Evolutionary conservation across 345 rosid species (phyloP).

Genomic region (Hypericum androsaemum): DNA sequence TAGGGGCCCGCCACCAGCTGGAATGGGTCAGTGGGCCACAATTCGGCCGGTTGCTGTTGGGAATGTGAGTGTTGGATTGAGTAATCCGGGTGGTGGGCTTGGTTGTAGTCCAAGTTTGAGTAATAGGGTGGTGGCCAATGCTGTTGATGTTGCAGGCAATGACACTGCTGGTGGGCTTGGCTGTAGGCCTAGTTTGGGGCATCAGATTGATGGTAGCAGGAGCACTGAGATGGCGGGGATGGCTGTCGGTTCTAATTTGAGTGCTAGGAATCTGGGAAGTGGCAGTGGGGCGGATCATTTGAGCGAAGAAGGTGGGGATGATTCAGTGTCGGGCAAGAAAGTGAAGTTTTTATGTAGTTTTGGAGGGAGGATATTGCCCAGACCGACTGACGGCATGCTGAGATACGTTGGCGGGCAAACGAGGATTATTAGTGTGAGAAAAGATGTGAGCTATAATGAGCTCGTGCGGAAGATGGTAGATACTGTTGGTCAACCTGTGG

Average conservation of each 20-base stretch:
- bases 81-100: constrained; percentile 26
- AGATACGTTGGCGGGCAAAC: constrained; percentile 76
- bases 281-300: constrained; percentile 31
- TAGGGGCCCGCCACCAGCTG: constrained; percentile 22
- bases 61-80: constrained; percentile 26
- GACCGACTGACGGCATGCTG: constrained; percentile 67
- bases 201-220: constrained; percentile 19
- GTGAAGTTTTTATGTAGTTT: constrained; percentile 66
- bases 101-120: constrained; percentile 26
- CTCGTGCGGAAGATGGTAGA: constrained; percentile 47
- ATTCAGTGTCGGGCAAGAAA: constrained; percentile 42
- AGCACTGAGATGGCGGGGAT: constrained; percentile 16
- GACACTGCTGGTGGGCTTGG: no score
- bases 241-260: constrained; percentile 11
- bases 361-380: constrained; percentile 69
- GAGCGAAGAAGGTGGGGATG: constrained; percentile 54
- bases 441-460: constrained; percentile 43
- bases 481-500: constrained; percentile 40
- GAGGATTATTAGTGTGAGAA: constrained; percentile 47
- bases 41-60: constrained; percentile 25
- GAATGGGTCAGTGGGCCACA: constrained; percentile 28
- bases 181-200: constrained; percentile 25
- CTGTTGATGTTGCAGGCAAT: constrained; percentile 31
- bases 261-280: constrained; percentile 24
- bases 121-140: constrained; percentile 36